Evolutionary conservation across 768 basidiomycete species (phyloP), one percentile per base, ranked within the genome.

Genomic region (Naganishia onofrii): DNA sequence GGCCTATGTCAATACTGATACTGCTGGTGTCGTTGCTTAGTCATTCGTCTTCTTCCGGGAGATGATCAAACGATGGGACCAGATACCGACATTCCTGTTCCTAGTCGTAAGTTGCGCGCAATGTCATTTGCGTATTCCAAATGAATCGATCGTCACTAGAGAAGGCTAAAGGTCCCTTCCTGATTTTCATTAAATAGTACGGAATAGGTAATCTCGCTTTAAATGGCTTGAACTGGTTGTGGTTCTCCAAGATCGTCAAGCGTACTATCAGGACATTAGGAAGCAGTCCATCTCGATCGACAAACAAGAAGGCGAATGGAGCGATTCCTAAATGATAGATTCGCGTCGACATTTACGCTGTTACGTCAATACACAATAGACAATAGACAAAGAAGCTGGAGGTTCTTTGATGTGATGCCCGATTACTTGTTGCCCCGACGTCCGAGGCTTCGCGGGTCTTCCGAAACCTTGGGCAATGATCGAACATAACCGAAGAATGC

Each of bases 21-120:
- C 83, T 69, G 83, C 82, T 48, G 13, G 44, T 21, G 57, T 29
- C 42, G 34, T 10, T 23, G 28, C 44, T 0, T 71, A 91, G 90
- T 90, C 89, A 10, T 83, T 86, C 67, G 82, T 87, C 34, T 91
- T 93, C 82, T 84, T 86, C 74, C 76, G 83, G 19, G 88, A 87
- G 0, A 79, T 93, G 72, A 82, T 83, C 71, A 79, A 81, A 28
- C 85, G 86, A n/a, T 83, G 86, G 60, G 80, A 84, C 66, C 77
- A 87, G 46, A 83, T 91, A 36, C 84, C 88, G 2, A n/a, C 68
- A n/a, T 58, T 67, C 23, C 71, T 84, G 53, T 68, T 82, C 32
- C 54, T 65, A 5, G 66, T 65, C 54, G 70, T 70, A 42, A 66
- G 70, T 58, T 19, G 10, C n/a, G 74, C 19, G 68, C 74, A 57